A percentile compares a stretch with the other conserved stretches of the same genome.
Evolutionary conservation across 805 yeast species (phyloP).

Genomic region (Candida boleticola): DNA sequence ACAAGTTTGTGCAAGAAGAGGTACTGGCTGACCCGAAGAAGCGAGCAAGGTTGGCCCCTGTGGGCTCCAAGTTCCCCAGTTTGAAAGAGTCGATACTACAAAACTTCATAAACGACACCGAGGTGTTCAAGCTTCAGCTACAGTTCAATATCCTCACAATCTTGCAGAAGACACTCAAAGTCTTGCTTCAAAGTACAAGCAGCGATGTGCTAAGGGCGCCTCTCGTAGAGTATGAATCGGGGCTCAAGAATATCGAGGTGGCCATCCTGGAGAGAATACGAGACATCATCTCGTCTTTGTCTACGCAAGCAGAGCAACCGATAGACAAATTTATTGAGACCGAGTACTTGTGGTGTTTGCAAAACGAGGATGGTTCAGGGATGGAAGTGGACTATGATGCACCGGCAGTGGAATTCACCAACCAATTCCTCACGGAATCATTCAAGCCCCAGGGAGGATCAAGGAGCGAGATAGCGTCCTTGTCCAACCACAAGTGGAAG

Average conservation of each 20-base stretch:
- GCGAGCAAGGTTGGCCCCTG: background rate
- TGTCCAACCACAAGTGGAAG: conserved; percentile 34
- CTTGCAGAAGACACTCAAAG: conserved; percentile 14
- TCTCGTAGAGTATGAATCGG: background rate
- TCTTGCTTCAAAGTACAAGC: conserved; percentile 6
- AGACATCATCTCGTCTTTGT: background rate
- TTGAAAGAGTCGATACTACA: conserved; percentile 2
- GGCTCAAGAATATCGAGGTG: background rate
- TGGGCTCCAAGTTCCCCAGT: background rate
- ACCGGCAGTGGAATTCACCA: conserved; percentile 19
- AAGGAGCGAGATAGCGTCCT: background rate
- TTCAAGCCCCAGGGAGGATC: conserved; percentile 16
- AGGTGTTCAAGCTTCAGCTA: conserved; percentile 19
- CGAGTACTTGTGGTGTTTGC: background rate
- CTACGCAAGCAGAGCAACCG: background rate
- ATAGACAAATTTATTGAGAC: background rate
- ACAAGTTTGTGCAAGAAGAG: no score
- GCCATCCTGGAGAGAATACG: background rate
- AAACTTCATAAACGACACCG: conserved; percentile 17
- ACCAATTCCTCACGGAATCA: conserved; percentile 32
- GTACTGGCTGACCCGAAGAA: background rate
- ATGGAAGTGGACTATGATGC: conserved; percentile 12
- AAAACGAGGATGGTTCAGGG: no score
- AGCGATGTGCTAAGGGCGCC: conserved; percentile 1
- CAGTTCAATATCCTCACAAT: conserved; percentile 21